Evolutionary conservation across 108 stramenopile genomes (phyloP), one percentile per base, ranked within the genome.

Genomic region (Nannochloropsis oceanica): DNA sequence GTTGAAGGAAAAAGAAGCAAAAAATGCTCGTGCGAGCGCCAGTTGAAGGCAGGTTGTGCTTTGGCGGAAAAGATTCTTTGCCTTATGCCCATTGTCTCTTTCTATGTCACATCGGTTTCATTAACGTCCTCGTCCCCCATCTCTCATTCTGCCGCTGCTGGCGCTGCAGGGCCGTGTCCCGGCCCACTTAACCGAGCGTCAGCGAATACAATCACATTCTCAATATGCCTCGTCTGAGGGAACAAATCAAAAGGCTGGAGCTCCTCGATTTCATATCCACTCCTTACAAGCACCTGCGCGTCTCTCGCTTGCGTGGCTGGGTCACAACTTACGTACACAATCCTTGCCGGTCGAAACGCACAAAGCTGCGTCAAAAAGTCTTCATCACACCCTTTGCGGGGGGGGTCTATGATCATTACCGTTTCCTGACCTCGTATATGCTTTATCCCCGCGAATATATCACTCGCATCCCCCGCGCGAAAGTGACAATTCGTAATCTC

Each of bases 321-420:
- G 82, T 97, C 95, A 87, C 98, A 99, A 79, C 93, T 93, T 92
- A 99, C 95, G 87, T 99, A 99, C 10, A 97, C 96, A 34, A 97
- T 91, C 13, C 96, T 89, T 73, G 86, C 86, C n/a, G 98, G 97
- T 42, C 87, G 82, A 87, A 94, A 99, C 0, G 85, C 88, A 80
- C 95, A 92, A 81, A 99, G 86, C 90, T 98, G 98, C 79, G 92
- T 87, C 59, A 99, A 88, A 89, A 99, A 99, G 42, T 92, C 91
- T 50, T 91, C 93, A 11, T 94, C 94, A 83, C 96, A 96, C 8
- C 98, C 98, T 83, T 96, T 97, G 22, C 98, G 86, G 20, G 98
- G 97, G 42, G 98, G 98, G 85, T 99, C 98, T n/a, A 97, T 84
- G 73, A 99, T 94, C 26, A 98, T 94, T 44, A 94, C 96, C 10